These are phyloP conservation scores for Psilocybe subaeruginosa DNA, from an alignment of 768 basidiomycete species.

Conservation along the genomic window DNA sequence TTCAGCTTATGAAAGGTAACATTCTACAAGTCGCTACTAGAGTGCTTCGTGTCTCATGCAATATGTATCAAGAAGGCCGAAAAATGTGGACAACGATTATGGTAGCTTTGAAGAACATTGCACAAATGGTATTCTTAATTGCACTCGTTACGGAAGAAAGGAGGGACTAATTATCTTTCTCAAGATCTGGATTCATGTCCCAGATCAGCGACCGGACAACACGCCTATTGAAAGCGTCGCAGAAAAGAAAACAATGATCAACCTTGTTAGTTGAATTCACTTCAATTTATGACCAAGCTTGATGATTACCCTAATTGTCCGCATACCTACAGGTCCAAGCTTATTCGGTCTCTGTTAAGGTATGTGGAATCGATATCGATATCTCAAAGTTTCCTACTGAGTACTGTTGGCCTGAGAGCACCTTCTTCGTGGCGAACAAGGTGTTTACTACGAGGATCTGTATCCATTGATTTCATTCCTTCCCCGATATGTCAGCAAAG, in stretches of 20 bases:
- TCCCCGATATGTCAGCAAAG: slow-evolving; percentile 52
- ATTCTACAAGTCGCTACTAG: background rate
- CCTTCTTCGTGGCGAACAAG: slow-evolving; percentile 69
- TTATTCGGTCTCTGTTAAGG: slow-evolving; percentile 69
- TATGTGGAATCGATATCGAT: slow-evolving; percentile 19
- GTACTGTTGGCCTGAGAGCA: slow-evolving; percentile 39
- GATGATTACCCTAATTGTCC: background rate
- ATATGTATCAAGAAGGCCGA: slow-evolving; percentile 67
- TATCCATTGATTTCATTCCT: slow-evolving; percentile 72
- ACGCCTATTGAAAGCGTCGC: slow-evolving; percentile 52
- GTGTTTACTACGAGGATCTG: slow-evolving; percentile 75
- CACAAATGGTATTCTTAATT: slow-evolving; percentile 45
- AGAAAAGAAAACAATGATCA: slow-evolving; percentile 78
- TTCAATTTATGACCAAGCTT: background rate
- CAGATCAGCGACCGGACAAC: slow-evolving; percentile 40
- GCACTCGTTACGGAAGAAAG: background rate
- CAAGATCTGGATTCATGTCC: slow-evolving; percentile 62
- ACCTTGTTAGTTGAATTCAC: slow-evolving; percentile 44
- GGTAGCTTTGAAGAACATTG: slow-evolving; percentile 58
- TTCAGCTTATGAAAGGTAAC: slow-evolving; percentile 65
- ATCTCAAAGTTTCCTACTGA: background rate
- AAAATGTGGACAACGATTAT: slow-evolving; percentile 72
- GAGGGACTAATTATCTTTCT: background rate
- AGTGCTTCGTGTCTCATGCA: background rate
- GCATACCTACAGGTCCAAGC: slow-evolving; percentile 55